Evolutionary conservation across 495 filamentous ascomycete genomes (phyloP), one percentile per base, ranked within the genome.

Genomic region (Chaetomidium leptoderma): DNA sequence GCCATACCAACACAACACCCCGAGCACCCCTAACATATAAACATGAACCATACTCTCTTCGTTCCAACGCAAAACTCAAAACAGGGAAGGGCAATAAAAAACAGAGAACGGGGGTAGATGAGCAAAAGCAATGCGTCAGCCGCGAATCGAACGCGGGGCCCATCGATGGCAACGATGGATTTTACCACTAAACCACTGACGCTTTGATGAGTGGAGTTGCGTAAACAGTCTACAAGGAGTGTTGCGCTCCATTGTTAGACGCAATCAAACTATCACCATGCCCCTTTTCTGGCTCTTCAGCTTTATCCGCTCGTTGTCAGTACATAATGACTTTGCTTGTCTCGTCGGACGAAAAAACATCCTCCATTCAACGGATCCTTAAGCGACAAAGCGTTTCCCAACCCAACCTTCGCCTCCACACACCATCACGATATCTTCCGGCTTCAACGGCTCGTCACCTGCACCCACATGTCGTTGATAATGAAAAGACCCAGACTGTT

Each of bases 81-180:
- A n/a, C n/a, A n/a, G 3, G 21, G 40, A 24, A 2, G 10, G 19
- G 21, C 37, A 30, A 45, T n/a, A n/a, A n/a, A 42, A 26, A 29
- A 32, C 30, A 16, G 9, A 29, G 9, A 40, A 40, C 6, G 29
- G 19, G 0, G 19, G 1, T 2, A n/a, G 5, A 35, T 6, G 19
- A 37, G 11, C 48, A 37, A 46, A 53, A 37, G 5, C 8, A 30
- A 58, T 59, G 57, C 57, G 57, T 69, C 66, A 72, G 70, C 71
- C 71, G 71, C 70, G 72, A 74, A 74, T 74, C 72, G 72, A 76
- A 76, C 71, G 68, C 73, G 73, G 73, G 72, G 73, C 73, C 72
- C 70, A 72, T 70, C 68, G 70, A 75, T 74, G 70, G 70, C 69
- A 75, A 73, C 69, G 72, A 75, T 72, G 72, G 72, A 74, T 75